Base-by-base conservation (phyloP, 176 grass and related monocot species). In the Carex parvula region DNA sequence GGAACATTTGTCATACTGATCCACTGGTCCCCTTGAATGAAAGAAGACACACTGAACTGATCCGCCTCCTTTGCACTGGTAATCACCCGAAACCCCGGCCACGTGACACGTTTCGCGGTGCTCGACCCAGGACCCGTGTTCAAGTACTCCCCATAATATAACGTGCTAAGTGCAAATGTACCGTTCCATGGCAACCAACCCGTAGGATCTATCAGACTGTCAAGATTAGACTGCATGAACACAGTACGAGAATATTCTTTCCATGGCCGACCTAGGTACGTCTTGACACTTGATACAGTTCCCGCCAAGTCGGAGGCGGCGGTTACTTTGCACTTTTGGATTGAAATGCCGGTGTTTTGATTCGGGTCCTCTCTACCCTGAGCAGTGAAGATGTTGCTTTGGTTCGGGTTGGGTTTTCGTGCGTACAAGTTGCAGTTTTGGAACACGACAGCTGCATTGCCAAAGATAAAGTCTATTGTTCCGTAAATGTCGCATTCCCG, bases 401-500 rank as follows among this genome's bases (percentile, higher is more conserved):
- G 94, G 85, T 84, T 91, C 0, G 85, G 60, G 10, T 86, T 44
- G 0, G 94, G 94, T 5, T 70, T 84, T 1, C 90, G 94, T 0
- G 94, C 94, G 69, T 94, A 97, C 16, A 97, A 58, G 84, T 90
- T 97, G 83, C 92, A 94, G 76, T 60, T 77, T 82, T 97, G 92
- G 20, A 97, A 10, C 22, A 94, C 94, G 5, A 79, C 94, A 0
- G 87, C 94, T 9, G 94, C 82, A 60, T 97, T 91, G 75, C 94
- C 92, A 80, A 97, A 97, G 4, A 97, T 67, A 72, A 89, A 94
- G 53, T 97, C 90, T 57, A 97, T 60, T 64, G 94, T 97, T 26
- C 94, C 94, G 54, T 97, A 97, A 67, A 97, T 26, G 80, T 94
- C 85, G 85, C 94, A 94, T 8, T 97, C 92, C 35, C 92, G 88